These are phyloP conservation scores for Erythrobasidium yunnanense DNA, from an alignment of 768 basidiomycete genomes.

Conservation along the genomic window DNA sequence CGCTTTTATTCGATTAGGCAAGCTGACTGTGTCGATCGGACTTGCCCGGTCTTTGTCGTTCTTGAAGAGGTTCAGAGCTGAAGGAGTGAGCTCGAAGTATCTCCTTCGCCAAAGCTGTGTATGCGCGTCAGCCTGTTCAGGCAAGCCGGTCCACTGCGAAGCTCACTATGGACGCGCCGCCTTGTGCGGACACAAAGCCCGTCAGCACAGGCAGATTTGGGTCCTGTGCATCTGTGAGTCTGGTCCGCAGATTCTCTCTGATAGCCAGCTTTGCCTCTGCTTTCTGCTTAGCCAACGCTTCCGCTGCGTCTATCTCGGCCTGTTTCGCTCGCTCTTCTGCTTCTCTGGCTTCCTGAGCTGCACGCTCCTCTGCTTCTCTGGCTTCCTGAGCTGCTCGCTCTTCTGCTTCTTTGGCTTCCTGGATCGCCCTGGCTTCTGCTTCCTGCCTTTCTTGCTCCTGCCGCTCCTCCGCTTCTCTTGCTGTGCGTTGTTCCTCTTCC, in stretches of 20 bases:
- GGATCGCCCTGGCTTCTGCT: background rate
- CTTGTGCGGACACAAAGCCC: constrained; percentile 19
- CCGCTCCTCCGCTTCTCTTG: constrained; percentile 16
- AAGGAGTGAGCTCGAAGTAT: constrained; percentile 5
- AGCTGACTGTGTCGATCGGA: background rate
- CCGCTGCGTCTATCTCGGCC: background rate
- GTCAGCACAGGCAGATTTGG: background rate
- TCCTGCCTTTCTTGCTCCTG: background rate
- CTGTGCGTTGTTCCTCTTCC: background rate
- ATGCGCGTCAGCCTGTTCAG: background rate
- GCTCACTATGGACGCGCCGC: constrained; percentile 23
- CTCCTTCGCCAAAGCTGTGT: constrained; percentile 16
- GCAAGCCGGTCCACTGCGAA: background rate
- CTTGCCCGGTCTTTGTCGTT: constrained; percentile 10
- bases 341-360: background rate
- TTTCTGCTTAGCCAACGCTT: too few species aligned
- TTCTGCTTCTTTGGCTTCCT: background rate
- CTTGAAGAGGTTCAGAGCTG: constrained; percentile 20
- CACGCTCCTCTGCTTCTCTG: constrained; percentile 12
- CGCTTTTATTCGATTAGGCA: background rate
- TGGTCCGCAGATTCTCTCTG: background rate
- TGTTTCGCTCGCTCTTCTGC: constrained; percentile 2
- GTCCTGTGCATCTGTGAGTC: background rate
- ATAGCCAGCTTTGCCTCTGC: background rate
- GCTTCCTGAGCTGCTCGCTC: constrained; percentile 17